phyloP scores from a whole-genome alignment of 352 stramenopile genomes.

The Globisporangium cystogenes region DNA sequence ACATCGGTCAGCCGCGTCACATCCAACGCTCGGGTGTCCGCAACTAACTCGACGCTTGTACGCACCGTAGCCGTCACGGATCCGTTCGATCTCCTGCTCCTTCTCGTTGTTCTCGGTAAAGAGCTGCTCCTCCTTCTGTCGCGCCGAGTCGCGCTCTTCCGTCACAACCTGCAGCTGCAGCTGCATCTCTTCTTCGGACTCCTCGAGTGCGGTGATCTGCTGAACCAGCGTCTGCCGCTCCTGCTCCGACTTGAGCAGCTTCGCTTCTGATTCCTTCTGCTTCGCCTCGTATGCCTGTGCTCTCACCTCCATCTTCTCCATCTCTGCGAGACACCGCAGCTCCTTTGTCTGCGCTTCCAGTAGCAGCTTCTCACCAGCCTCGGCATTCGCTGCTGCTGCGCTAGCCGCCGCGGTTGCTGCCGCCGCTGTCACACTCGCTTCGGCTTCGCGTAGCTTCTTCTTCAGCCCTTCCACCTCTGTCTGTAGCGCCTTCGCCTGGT shows the following conservation, averaged over 20 bases:
- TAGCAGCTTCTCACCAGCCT: slow-evolving; percentile 44
- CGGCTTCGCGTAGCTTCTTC: slow-evolving; percentile 21
- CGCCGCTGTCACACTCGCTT: slow-evolving; percentile 10
- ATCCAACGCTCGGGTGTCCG: neutral
- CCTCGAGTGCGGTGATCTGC: slow-evolving; percentile 52
- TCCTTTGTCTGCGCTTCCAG: slow-evolving; percentile 74
- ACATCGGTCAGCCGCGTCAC: neutral
- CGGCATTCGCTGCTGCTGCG: slow-evolving; percentile 9
- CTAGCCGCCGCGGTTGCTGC: slow-evolving; percentile 1
- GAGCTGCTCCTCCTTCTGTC: slow-evolving; percentile 79
- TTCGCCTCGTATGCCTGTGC: slow-evolving; percentile 40
- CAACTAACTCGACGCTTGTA: neutral
- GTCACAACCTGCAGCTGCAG: slow-evolving; percentile 80
- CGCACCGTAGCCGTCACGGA: slow-evolving; percentile 74
- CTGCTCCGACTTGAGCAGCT: slow-evolving; percentile 25
- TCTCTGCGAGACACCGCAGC: slow-evolving; percentile 52
- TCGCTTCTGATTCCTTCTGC: slow-evolving; percentile 25
- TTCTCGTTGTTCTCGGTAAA: slow-evolving; percentile 84
- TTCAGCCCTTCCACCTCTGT: slow-evolving; percentile 37
- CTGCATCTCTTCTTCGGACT: slow-evolving; percentile 74
- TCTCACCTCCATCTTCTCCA: slow-evolving; percentile 69
- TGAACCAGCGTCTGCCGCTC: slow-evolving; percentile 28
- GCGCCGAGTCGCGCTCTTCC: slow-evolving; percentile 73
- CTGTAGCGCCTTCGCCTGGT: slow-evolving; percentile 25
- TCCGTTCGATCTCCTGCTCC: slow-evolving; percentile 84